Evolutionary conservation across 768 basidiomycete genomes (phyloP), one percentile per base, ranked within the genome.

Genomic region (Suillus clintonianus): DNA sequence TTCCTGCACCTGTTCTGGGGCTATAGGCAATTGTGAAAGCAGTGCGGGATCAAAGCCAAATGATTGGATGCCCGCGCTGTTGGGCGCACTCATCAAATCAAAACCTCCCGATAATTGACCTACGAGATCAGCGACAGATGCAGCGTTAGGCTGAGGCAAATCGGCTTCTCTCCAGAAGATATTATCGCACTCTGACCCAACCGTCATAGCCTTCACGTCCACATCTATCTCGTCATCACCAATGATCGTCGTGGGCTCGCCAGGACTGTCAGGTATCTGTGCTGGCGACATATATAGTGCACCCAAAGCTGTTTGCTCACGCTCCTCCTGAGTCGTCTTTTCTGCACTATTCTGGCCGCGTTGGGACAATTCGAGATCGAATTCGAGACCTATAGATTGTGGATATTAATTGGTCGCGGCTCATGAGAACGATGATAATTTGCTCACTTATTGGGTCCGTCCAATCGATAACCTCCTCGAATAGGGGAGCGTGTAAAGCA

Each of bases 401-500:
- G 45, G 43, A 34, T 32, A 17, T 66, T 62, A 45, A 61, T 65
- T 55, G 63, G 42, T 69, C 69, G 60, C 69, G 68, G 69, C 59
- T 51, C 71, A 68, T 71, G 61, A 65, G 66, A 64, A 62, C 66
- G 36, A 45, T 36, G 34, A 47, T 69, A 30, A 64, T 57, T 45
- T 47, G 80, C 91, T 87, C 83, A 95, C 94, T 80, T 70, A 84
- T 75, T 63, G 91, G 92, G 72, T 95, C 94, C 71, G 80, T 81
- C 92, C 92, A 95, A 80, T 95, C 94, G 68, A 93, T 81, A 62
- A 86, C 83, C 79, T 94, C 93, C 79, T 94, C 93, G 76, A 94
- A 94, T 65, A 91, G 71, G 73, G 88, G 89, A 65, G 87, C 86
- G 72, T 94, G 92, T 70, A 95, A 74, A 59, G 93, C 91, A 62